phyloP scores from a whole-genome alignment of 495 filamentous ascomycete genomes.

The Neurospora tetraspora region DNA sequence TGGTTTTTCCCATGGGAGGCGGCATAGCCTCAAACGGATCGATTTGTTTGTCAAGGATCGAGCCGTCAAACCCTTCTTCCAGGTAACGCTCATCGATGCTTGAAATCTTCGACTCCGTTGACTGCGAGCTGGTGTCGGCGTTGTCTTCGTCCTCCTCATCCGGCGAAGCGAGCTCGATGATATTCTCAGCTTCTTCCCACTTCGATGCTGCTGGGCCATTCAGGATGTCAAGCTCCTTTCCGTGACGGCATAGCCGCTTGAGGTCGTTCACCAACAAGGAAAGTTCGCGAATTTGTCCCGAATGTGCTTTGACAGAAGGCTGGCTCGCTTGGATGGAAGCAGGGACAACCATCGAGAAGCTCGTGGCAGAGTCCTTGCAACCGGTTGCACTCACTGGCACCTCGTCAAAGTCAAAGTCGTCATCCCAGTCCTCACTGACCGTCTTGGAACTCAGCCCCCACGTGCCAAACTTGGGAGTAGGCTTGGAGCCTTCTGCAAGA shows the following conservation, averaged over 20 bases:
- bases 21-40: constrained; percentile 27
- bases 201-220: constrained; percentile 50
- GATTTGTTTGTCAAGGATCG: constrained; percentile 21
- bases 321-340: constrained; percentile 75
- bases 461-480: constrained; percentile 72
- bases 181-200: constrained; percentile 82
- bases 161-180: constrained; percentile 75
- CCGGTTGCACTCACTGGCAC: constrained; percentile 25
- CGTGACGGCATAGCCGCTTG: constrained; percentile 66
- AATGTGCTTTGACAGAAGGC: constrained; percentile 75
- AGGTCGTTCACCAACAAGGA: constrained; percentile 61
- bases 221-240: constrained; percentile 54
- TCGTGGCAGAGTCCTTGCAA: constrained; percentile 35
- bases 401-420: constrained; percentile 70
- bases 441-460: constrained; percentile 81
- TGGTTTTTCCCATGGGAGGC: constrained; percentile 29
- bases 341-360: constrained; percentile 62
- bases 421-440: constrained; percentile 77
- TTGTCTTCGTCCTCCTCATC: constrained; percentile 54
- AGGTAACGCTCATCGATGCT: constrained; percentile 45
- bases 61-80: constrained; percentile 44
- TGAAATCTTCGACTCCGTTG: constrained; percentile 19
- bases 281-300: constrained; percentile 76
- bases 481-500: constrained; percentile 39
- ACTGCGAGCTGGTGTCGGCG: constrained; percentile 15